Evolutionary conservation across 2,329 filamentous ascomycete species (phyloP).

Genomic region (Pyricularia pennisetigena): DNA sequence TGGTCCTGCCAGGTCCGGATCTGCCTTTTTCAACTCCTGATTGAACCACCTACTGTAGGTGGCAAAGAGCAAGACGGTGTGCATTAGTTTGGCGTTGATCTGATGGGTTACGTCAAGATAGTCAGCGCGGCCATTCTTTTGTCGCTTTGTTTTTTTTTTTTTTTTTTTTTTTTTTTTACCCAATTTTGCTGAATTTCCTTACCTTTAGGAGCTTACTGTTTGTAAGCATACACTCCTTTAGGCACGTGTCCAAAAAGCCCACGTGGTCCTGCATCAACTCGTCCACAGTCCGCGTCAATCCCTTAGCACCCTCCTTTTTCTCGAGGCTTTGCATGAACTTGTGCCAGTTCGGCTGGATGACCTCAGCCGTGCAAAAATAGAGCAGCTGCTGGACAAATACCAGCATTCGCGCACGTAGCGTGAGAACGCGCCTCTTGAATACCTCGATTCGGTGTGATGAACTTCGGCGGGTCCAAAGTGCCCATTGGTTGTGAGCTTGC

Average conservation of each 20-base stretch:
- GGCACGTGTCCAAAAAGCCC: conserved; percentile 91
- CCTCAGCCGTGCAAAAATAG: conserved; percentile 94
- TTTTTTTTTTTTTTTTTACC: neutral
- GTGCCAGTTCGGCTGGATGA: conserved; percentile 97
- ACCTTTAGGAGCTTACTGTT: conserved; percentile 91
- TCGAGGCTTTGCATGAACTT: conserved; percentile 82
- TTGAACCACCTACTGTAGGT: conserved; percentile 81
- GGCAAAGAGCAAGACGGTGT: conserved; percentile 90
- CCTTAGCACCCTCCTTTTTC: conserved; percentile 39
- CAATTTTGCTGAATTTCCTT: conserved; percentile 18
- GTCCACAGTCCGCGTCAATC: conserved; percentile 66
- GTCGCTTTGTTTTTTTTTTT: neutral
- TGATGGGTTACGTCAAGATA: conserved; percentile 22
- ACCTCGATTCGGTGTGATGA: conserved; percentile 65
- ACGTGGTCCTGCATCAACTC: conserved; percentile 99
- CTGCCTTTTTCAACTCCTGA: conserved; percentile 72
- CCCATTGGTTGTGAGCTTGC: conserved; percentile 76
- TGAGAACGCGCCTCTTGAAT: conserved; percentile 92
- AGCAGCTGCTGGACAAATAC: conserved; percentile 94
- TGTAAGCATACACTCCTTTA: conserved; percentile 98
- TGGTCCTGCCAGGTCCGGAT: conserved; percentile 61
- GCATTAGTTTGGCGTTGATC: conserved; percentile 97
- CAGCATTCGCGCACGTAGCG: conserved; percentile 83
- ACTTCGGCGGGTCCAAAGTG: conserved; percentile 75
- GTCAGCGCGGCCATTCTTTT: neutral